Conservation (phyloP, 306 rosid species). For the Betula pendula region DNA sequence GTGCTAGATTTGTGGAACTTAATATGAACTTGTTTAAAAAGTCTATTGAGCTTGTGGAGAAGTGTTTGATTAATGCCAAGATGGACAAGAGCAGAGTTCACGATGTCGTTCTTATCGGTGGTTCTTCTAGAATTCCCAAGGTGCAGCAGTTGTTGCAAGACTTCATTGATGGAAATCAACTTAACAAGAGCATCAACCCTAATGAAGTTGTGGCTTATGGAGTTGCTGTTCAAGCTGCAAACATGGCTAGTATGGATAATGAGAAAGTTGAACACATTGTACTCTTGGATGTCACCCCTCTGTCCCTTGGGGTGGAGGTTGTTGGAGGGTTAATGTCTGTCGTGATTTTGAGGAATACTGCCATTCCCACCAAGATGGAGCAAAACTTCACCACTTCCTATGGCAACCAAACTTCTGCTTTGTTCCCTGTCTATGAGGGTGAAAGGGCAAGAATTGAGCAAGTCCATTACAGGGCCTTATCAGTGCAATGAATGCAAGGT, state of each 20-base stretch:
- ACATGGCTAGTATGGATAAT: constrained; percentile 8
- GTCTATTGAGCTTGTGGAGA: constrained; percentile 25
- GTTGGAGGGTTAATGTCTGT: constrained; percentile 18
- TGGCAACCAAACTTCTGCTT: constrained; percentile 16
- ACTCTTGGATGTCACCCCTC: constrained; percentile 22
- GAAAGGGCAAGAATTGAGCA: constrained; percentile 18
- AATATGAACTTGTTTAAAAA: constrained; percentile 24
- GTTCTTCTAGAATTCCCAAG: constrained; percentile 29
- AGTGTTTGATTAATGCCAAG: constrained; percentile 20
- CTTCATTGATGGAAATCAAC: constrained; percentile 28
- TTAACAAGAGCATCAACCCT: constrained; percentile 25
- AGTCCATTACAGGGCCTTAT: no score
- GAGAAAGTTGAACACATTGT: constrained; percentile 15
- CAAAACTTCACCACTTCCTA: constrained; percentile 2
- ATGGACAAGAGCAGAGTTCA: constrained; percentile 19
- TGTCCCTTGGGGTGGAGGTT: constrained; percentile 14
- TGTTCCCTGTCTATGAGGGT: constrained; percentile 21
- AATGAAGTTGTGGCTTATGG: constrained; percentile 30
- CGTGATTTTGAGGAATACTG: constrained; percentile 16
- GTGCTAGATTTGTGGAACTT: constrained; percentile 22
- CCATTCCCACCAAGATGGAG: constrained; percentile 22
- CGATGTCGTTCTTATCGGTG: constrained; percentile 26
- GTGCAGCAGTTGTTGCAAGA: constrained; percentile 22
- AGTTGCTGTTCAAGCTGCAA: constrained; percentile 10
- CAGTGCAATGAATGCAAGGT: no score